phyloP scores from a whole-genome alignment of 495 filamentous ascomycete species.

The Hypomontagnella submonticulosa region DNA sequence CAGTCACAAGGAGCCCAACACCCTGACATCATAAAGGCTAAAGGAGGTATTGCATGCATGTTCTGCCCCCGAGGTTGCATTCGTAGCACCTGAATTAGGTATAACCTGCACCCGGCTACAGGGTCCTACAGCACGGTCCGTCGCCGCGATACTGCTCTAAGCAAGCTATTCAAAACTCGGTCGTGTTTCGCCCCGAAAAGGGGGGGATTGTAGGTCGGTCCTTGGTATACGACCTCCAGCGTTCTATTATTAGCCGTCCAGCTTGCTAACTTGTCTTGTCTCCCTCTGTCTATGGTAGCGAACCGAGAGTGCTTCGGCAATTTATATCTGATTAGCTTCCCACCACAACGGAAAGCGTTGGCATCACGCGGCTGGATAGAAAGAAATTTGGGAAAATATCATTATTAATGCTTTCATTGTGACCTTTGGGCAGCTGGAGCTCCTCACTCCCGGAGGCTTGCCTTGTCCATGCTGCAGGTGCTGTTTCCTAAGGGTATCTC shows the following conservation, averaged over 20 bases:
- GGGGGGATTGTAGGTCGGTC: not conserved
- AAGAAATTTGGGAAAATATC: constrained; percentile 11
- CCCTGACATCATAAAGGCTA: constrained; percentile 28
- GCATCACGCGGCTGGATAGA: constrained; percentile 1
- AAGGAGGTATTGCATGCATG: constrained; percentile 20
- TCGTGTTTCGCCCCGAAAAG: constrained; percentile 31
- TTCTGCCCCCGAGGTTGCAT: constrained; percentile 27
- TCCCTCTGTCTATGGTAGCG: constrained; percentile 3
- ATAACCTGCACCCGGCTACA: constrained; percentile 21
- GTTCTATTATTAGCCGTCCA: not conserved
- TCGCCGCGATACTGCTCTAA: constrained; percentile 30
- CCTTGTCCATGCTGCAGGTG: constrained; percentile 19
- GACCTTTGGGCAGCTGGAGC: constrained; percentile 9
- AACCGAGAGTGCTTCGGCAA: not conserved
- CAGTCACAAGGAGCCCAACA: not conserved
- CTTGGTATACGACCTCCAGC: not conserved
- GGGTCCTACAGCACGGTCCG: constrained; percentile 36
- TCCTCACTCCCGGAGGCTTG: constrained; percentile 9
- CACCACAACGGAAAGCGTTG: constrained; percentile 1
- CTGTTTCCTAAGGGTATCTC: constrained; percentile 44
- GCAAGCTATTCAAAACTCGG: constrained; percentile 23
- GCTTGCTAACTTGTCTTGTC: no score
- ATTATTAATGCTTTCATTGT: constrained; percentile 37
- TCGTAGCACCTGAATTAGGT: constrained; percentile 19
- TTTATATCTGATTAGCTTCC: constrained; percentile 1